Evolutionary conservation across 768 basidiomycete genomes (phyloP), one percentile per base, ranked within the genome.

Genomic region (Porpolomopsis calyptriformis): DNA sequence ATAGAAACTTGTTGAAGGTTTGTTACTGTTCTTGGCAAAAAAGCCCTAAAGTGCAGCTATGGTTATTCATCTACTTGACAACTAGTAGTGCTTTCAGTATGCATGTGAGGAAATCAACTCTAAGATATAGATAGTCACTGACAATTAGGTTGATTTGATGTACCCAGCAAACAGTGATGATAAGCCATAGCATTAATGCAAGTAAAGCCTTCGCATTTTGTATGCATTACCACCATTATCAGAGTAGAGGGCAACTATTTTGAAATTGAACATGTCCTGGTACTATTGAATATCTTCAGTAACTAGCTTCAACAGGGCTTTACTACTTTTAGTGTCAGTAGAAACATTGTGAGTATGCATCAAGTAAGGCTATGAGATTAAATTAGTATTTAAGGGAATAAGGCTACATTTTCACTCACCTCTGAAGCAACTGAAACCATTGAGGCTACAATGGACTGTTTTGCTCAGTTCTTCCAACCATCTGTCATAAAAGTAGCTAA

Each of bases 41-140:
- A 19, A 57, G 26, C 11, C 48, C 52, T 1, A 61, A 50, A 0
- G 59, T 55, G 3, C 16, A 23, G 3, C 48, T 31, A 31, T 63
- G 62, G 48, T 57, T 60, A 39, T 60, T 62, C 37, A 62, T 61
- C 54, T 55, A 64, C 23, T n/a, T n/a, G n/a, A n/a, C n/a, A n/a
- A n/a, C n/a, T n/a, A n/a, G n/a, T n/a, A n/a, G n/a, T n/a, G n/a
- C 56, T 56, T 33, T 61, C 48, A 7, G 59, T 44, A 9, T 56
- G 53, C 11, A 55, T 22, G 20, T 46, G 23, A 12, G 48, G 52
- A 10, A 58, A 42, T 10, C 49, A 52, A 39, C n/a, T n/a, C n/a
- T n/a, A n/a, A n/a, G n/a, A n/a, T n/a, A n/a, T n/a, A n/a, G n/a
- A n/a, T n/a, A n/a, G n/a, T 63, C 55, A 8, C 59, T 59, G 25